A percentile compares a stretch with the other conserved stretches of the same genome.
Conservation (phyloP, 345 rosid genomes). For the Citrus unshiu region DNA sequence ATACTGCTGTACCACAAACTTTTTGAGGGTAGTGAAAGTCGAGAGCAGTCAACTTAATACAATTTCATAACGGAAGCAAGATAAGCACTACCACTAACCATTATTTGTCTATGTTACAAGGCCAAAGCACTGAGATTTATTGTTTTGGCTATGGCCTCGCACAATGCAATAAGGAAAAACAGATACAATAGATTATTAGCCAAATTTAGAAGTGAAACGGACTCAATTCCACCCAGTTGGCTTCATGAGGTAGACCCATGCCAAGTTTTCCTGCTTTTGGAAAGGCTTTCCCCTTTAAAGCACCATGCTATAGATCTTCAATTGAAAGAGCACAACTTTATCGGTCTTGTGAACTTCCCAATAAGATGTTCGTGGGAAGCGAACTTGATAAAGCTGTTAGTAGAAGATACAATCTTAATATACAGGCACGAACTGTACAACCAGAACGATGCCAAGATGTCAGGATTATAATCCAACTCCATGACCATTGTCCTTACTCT, state of each 20-base stretch:
- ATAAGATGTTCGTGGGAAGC: background rate
- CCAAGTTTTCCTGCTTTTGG: constrained; percentile 9
- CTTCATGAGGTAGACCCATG: background rate
- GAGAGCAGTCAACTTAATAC: no score
- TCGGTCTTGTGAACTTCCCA: background rate
- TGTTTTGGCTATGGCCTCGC: background rate
- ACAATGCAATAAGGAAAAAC: background rate
- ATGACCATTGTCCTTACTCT: background rate
- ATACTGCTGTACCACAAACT: background rate
- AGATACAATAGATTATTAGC: background rate
- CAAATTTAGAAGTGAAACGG: background rate
- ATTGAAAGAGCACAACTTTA: constrained; percentile 2
- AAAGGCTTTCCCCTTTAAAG: background rate
- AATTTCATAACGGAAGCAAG: background rate
- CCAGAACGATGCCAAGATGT: background rate
- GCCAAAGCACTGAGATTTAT: background rate
- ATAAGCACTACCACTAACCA: background rate
- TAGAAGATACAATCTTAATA: constrained; percentile 2
- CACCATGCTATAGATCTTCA: background rate
- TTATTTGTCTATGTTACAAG: background rate
- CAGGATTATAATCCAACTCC: constrained; percentile 8
- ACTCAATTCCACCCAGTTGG: background rate
- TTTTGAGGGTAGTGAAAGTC: background rate
- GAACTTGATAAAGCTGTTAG: background rate
- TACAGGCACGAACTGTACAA: constrained; percentile 8